Evolutionary conservation across 805 yeast genomes (phyloP), one percentile per base, ranked within the genome.

Genomic region (Millerozyma miso): DNA sequence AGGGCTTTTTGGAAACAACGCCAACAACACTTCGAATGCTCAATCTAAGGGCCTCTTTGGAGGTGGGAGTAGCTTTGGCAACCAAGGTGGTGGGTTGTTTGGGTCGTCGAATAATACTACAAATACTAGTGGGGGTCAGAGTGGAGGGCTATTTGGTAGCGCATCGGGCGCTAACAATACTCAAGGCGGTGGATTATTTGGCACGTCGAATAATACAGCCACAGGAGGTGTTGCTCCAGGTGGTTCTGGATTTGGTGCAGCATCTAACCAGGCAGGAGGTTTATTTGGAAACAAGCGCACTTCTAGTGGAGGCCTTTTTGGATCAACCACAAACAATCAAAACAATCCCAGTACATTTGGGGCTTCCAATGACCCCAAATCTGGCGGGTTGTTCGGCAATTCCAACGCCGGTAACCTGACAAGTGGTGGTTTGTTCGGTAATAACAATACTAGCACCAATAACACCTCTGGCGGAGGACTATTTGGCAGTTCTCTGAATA

Each of bases 361-460:
- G 12, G 42, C 41, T 7, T 17, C 32, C 14, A 40, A 35, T 14
- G 41, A 44, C 32, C 18, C 44, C 7, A 37, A 18, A 10, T 45
- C 52, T 12, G 63, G 63, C 8, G 58, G 58, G 10, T 46, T 57
- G 2, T 60, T 60, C 51, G 59, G 58, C 32, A 40, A 34, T 33
- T 46, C 33, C 33, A 50, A 40, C 33, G 43, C 31, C 34, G 42
- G 44, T 33, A 31, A 51, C 31, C 33, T 50, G 4, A 45, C 52
- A 34, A 44, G 52, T 23, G 64, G 65, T 26, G 71, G 73, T 4
- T 49, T 67, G 31, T 56, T 59, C 47, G 64, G 58, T 1, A 13
- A 39, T 31, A 31, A 40, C 4, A 39, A 37, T 16, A 35, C 47
- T 35, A 26, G 37, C 33, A 40, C 31, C 14, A 44, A 19, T 35